Evolutionary conservation across 2,329 filamentous ascomycete genomes (phyloP).

Genomic region (Aureobasidium sp.): DNA sequence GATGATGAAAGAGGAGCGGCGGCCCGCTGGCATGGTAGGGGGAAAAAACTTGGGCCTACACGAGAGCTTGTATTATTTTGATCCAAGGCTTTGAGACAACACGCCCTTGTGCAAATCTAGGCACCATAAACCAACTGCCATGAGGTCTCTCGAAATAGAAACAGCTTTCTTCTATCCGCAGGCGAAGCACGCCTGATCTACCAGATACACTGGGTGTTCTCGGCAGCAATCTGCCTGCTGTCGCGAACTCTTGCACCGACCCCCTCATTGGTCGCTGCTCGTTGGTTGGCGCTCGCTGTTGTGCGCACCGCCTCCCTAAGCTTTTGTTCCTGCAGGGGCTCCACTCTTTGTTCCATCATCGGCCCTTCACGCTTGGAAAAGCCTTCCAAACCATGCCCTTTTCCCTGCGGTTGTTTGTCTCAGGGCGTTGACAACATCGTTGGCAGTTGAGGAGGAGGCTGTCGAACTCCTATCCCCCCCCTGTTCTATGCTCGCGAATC

Average conservation of each 20-base stretch:
- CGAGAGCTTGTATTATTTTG: constrained; percentile 4
- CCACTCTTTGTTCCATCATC: constrained; percentile 13
- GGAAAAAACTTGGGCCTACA: neutral
- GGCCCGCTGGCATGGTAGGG: neutral
- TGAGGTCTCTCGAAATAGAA: constrained; percentile 4
- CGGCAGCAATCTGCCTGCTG: constrained; percentile 5
- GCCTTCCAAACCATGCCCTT: constrained; percentile 6
- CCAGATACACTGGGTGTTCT: neutral
- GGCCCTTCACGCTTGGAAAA: constrained; percentile 1
- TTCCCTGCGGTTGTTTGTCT: neutral
- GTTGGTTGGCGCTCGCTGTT: constrained; percentile 7
- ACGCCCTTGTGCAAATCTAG: neutral
- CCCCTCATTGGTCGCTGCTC: neutral
- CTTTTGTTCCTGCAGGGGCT: constrained; percentile 14
- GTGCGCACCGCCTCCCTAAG: constrained; percentile 9
- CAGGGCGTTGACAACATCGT: neutral
- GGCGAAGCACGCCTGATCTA: constrained; percentile 9
- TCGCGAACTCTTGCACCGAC: constrained; percentile 11
- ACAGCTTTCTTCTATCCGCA: constrained; percentile 3
- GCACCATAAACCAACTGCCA: constrained; percentile 6
- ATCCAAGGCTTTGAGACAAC: neutral
- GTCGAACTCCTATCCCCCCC: neutral
- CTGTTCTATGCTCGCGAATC: neutral
- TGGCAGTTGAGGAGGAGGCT: constrained; percentile 1
- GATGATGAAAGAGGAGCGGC: constrained; percentile 10